These are phyloP conservation scores for Cytidiella melzeri DNA, from an alignment of 768 basidiomycete genomes.

Conservation along the genomic window DNA sequence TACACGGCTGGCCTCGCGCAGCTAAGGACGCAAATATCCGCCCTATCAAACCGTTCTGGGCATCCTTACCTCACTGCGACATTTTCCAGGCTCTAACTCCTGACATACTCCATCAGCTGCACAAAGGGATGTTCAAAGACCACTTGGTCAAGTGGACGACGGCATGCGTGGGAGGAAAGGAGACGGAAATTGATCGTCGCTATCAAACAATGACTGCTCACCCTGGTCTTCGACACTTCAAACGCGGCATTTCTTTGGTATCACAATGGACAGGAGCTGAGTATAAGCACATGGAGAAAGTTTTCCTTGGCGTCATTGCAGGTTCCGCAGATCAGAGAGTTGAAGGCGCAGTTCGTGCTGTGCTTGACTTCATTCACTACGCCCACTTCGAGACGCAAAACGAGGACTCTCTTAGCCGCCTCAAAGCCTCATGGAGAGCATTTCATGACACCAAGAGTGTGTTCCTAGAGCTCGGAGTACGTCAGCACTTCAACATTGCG, in stretches of 20 bases:
- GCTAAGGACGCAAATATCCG: conserved; percentile 9
- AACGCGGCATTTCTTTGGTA: conserved; percentile 34
- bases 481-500: conserved; percentile 26
- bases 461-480: conserved; percentile 17
- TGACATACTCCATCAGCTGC: conserved; percentile 43
- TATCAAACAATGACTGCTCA: conserved; percentile 27
- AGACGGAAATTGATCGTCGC: conserved; percentile 32
- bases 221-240: conserved; percentile 34
- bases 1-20: not conserved
- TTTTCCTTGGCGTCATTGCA: conserved; percentile 21
- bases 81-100: conserved; percentile 34
- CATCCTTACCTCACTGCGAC: conserved; percentile 32
- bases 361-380: conserved; percentile 24
- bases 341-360: conserved; percentile 16
- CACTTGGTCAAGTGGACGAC: conserved; percentile 30
- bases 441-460: conserved; percentile 24
- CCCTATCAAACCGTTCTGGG: conserved; percentile 34
- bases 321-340: conserved; percentile 18
- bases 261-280: conserved; percentile 41
- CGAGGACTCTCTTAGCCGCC: conserved; percentile 9
- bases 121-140: conserved; percentile 43
- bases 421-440: conserved; percentile 11
- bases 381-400: conserved; percentile 22
- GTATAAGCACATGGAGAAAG: conserved; percentile 29
- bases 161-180: conserved; percentile 4